Percentiles rank a stretch among this genome's conserved stretches.
Conservation (phyloP, 2,329 filamentous ascomycete genomes). For the Cytospora mali region DNA sequence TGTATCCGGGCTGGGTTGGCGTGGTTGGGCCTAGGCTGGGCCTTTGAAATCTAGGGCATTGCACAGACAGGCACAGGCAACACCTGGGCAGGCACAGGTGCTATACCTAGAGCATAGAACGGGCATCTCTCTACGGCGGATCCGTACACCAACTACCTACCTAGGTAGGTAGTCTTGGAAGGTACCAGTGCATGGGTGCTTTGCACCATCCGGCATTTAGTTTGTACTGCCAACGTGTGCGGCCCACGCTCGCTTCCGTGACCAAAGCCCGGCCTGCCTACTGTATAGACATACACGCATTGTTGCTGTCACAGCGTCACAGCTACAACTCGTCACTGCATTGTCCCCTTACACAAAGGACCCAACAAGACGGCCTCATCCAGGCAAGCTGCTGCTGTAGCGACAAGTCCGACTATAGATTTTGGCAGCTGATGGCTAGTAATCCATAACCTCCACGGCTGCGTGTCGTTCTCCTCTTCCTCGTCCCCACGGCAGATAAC, state of each 20-base stretch:
- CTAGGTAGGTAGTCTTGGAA: no score
- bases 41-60: not conserved
- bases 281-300: not conserved
- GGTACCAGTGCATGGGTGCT: no score
- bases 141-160: no score
- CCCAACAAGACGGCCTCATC: not conserved
- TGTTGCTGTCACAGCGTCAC: not conserved
- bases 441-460: not conserved
- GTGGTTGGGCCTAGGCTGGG: not conserved
- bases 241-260: conserved; percentile 17
- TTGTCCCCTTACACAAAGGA: not conserved
- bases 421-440: not conserved
- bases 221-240: conserved; percentile 18
- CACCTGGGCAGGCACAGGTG: not conserved
- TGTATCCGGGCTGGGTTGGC: not conserved
- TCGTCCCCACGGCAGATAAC: conserved; percentile 8
- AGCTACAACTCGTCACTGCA: conserved; percentile 6
- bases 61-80: conserved; percentile 3
- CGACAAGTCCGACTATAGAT: not conserved
- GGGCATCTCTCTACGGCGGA: no score
- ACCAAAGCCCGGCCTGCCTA: conserved; percentile 5
- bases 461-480: not conserved
- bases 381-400: conserved; percentile 1
- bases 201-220: conserved; percentile 18
- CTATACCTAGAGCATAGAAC: no score